Evolutionary conservation across 108 stramenopile species (phyloP).

Genomic region (Asterionellopsis glacialis): DNA sequence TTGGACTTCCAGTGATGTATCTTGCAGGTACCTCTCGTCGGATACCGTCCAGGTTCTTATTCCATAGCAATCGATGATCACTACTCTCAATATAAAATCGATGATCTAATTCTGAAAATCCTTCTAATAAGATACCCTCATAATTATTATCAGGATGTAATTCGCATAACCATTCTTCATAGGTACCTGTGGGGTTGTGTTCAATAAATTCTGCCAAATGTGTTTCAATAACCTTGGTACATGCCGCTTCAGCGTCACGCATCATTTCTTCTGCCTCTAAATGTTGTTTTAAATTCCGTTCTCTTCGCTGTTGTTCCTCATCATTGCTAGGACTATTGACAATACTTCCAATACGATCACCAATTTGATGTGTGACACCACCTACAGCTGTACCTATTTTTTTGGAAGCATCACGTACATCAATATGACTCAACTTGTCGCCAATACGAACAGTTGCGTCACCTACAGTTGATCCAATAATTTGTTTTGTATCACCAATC

Average conservation of each 20-base stretch:
- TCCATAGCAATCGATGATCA: slow-evolving; percentile 72
- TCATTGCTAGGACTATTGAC: slow-evolving; percentile 1
- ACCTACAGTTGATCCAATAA: too few species aligned
- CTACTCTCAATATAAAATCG: slow-evolving; percentile 74
- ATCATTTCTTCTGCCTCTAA: slow-evolving; percentile 37
- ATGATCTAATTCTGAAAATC: slow-evolving; percentile 33
- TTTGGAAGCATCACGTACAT: too few species aligned
- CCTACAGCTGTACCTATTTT: too few species aligned
- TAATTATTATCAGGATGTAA: slow-evolving; percentile 74
- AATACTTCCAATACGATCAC: too few species aligned
- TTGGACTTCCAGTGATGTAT: too few species aligned
- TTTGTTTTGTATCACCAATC: too few species aligned
- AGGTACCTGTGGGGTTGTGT: slow-evolving; percentile 45
- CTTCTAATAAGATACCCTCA: slow-evolving; percentile 2
- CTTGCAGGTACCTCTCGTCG: slow-evolving; percentile 1
- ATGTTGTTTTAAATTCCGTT: slow-evolving; percentile 59
- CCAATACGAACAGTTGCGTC: too few species aligned
- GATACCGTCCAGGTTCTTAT: slow-evolving; percentile 16
- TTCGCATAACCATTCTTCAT: slow-evolving; percentile 70
- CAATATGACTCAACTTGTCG: too few species aligned
- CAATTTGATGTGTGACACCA: too few species aligned
- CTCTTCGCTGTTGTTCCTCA: slow-evolving; percentile 44
- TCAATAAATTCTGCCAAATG: slow-evolving; percentile 18
- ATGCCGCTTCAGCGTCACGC: slow-evolving; percentile 50
- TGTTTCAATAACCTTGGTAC: slow-evolving; percentile 34